Percentiles rank a stretch among this genome's conserved stretches.
phyloP scores from a whole-genome alignment of 352 stramenopile species.

The Pythium biforme region DNA sequence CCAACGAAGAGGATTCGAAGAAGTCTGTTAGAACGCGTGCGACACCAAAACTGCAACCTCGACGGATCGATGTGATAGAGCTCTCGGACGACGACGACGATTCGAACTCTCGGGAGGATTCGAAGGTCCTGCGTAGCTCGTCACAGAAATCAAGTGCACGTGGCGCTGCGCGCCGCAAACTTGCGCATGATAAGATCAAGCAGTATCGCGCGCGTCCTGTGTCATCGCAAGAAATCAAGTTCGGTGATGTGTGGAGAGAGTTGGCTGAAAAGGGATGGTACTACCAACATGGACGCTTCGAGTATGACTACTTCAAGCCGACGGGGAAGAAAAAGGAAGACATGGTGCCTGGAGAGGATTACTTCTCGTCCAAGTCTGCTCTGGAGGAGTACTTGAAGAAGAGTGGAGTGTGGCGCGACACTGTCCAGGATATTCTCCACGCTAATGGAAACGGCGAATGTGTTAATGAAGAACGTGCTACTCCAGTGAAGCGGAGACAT shows the following conservation, averaged over 20 bases:
- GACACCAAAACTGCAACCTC: not conserved
- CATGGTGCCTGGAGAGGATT: slow-evolving; percentile 40
- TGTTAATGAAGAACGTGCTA: not conserved
- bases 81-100: slow-evolving; percentile 28
- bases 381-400: slow-evolving; percentile 52
- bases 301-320: slow-evolving; percentile 75
- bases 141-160: not conserved
- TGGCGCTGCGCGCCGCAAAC: slow-evolving; percentile 18
- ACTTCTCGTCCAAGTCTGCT: slow-evolving; percentile 41
- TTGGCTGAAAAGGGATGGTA: slow-evolving; percentile 59
- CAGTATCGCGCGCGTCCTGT: not conserved
- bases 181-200: slow-evolving; percentile 16
- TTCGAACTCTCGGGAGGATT: slow-evolving; percentile 22
- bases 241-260: slow-evolving; percentile 50
- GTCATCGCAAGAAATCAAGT: slow-evolving; percentile 43
- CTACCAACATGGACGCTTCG: slow-evolving; percentile 35
- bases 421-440: slow-evolving; percentile 35
- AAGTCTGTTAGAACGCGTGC: not conserved
- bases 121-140: not conserved
- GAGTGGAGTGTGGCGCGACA: slow-evolving; percentile 50
- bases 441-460: not conserved
- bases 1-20: not conserved
- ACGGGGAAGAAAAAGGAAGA: slow-evolving; percentile 37
- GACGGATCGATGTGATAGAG: slow-evolving; percentile 6
- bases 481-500: slow-evolving; percentile 18